Base-by-base conservation (phyloP, 495 filamentous ascomycete genomes). In the Neurospora sp. region DNA sequence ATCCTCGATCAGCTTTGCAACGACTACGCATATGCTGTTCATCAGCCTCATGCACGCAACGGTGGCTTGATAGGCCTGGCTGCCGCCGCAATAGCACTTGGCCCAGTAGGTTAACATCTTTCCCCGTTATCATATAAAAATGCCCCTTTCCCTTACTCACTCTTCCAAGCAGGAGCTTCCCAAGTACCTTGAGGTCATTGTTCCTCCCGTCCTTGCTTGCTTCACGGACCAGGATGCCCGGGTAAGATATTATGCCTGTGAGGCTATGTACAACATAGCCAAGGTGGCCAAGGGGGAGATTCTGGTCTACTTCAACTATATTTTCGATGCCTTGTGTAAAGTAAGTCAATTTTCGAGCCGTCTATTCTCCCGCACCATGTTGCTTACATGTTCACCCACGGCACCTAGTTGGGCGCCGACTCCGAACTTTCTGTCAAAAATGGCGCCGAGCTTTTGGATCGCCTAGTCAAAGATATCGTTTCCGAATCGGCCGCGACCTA, bases 201-300 rank as follows among this genome's bases (percentile, higher is more conserved):
- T 99, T 5, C 94, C 96, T 23, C 96, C 96, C 23, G 96, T 99
- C 6, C 87, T 99, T n/a, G 96, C 96, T 69, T 99, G 96, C 85
- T 99, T 99, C 81, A 91, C 91, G 27, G 96, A 99, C 77, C 96
- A 98, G 85, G 96, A 99, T 91, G 96, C 96, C 27, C 88, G 96
- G 70, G 96, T 99, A 20, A 90, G 96, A 71, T 99, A 99, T 81
- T 99, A 99, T 82, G 96, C 96, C 69, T 99, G 96, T 83, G 96
- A 99, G 87, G 96, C 94, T 83, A 99, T 99, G 96, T 99, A 99
- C 81, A 99, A 99, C 78, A 98, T 99, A 78, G 94, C 96, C 75
- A 99, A 99, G 84, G 96, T 98, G 10, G 96, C 96, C 31, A 99
- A 99, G 81, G 96, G 96, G 62, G 96, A 99, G 80, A 96, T 97